Evolutionary conservation across 2,329 filamentous ascomycete species (phyloP), one percentile per base, ranked within the genome.

Genomic region (Mycogone perniciosa): DNA sequence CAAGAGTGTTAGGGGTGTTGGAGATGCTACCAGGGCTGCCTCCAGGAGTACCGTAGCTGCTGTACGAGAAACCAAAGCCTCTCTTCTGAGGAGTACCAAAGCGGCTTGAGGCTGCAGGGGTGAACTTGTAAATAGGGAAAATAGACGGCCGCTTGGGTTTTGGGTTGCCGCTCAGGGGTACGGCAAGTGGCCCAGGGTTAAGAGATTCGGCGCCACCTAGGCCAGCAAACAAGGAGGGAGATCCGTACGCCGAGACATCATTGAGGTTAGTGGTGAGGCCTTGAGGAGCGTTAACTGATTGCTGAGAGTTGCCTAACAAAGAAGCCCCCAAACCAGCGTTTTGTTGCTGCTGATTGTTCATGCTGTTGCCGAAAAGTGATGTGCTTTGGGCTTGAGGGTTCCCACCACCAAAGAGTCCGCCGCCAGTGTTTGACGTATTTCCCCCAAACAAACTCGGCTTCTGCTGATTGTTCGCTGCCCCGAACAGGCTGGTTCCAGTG

Each of bases 41-140:
- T 51, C 76, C 84, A 5, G 92, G 90, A 1, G 87, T 91, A 41
- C 89, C 89, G 60, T 95, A 96, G 2, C 85, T 90, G 57, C 90
- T 95, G 70, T 96, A 96, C 2, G 87, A 90, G 66, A 96, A 95
- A 3, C 92, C 92, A 64, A 89, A 96, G 5, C 89, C 89, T 50
- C 86, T 81, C 71, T 89, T 92, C 59, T 90, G 88, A 0, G 91
- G 90, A 0, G 90, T 96, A 31, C 84, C 80, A 51, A 91, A 84
- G 44, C 90, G 86, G 26, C 86, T 86, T 7, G 88, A 84, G 33
- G 88, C 88, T 43, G 82, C 81, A 0, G 90, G 89, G 43, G 89
- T 92, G 57, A 95, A 79, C 70, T 91, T 93, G 73, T 92, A 90
- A 64, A 93, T 84, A 3, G 90, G 90, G 48, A 96, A 71, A 40